A percentile compares a stretch with the other conserved stretches of the same genome.
Conservation (phyloP, 2,329 filamentous ascomycete species). For the Colletotrichum tabaci region DNA sequence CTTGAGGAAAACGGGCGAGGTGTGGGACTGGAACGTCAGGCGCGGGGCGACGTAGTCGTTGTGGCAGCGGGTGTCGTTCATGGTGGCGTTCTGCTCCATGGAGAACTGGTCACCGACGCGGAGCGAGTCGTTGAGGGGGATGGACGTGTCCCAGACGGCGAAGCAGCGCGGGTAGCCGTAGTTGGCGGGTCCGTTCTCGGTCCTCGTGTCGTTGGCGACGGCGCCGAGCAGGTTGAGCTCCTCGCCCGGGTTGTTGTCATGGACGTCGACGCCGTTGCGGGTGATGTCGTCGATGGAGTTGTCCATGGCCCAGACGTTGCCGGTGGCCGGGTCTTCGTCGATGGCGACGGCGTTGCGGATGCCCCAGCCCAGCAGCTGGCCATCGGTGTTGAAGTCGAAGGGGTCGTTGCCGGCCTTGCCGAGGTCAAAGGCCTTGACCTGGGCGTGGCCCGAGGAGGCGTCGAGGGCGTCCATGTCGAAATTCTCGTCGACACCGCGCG, state of each 20-base stretch:
- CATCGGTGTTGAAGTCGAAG: slow-evolving; percentile 64
- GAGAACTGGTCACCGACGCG: slow-evolving; percentile 67
- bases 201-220: slow-evolving; percentile 55
- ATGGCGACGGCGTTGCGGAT: slow-evolving; percentile 81
- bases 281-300: slow-evolving; percentile 78
- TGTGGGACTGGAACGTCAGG: slow-evolving; percentile 75
- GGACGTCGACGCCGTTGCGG: slow-evolving; percentile 72
- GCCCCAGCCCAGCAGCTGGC: slow-evolving; percentile 74
- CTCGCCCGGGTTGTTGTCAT: slow-evolving; percentile 79
- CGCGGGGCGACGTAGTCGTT: slow-evolving; percentile 63
- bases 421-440: slow-evolving; percentile 73
- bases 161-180: slow-evolving; percentile 62
- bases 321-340: slow-evolving; percentile 70
- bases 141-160: slow-evolving; percentile 70
- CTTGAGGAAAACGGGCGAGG: slow-evolving; percentile 79
- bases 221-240: slow-evolving; percentile 81
- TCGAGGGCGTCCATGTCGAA: slow-evolving; percentile 70
- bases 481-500: slow-evolving; percentile 75
- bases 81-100: slow-evolving; percentile 50
- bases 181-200: slow-evolving; percentile 47
- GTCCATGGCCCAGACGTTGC: slow-evolving; percentile 74
- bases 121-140: slow-evolving; percentile 59
- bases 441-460: slow-evolving; percentile 71
- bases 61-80: slow-evolving; percentile 63
- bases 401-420: slow-evolving; percentile 48